Evolutionary conservation across 2,329 filamentous ascomycete species (phyloP), one percentile per base, ranked within the genome.

Genomic region (Aspergillus pseudoglaucus): DNA sequence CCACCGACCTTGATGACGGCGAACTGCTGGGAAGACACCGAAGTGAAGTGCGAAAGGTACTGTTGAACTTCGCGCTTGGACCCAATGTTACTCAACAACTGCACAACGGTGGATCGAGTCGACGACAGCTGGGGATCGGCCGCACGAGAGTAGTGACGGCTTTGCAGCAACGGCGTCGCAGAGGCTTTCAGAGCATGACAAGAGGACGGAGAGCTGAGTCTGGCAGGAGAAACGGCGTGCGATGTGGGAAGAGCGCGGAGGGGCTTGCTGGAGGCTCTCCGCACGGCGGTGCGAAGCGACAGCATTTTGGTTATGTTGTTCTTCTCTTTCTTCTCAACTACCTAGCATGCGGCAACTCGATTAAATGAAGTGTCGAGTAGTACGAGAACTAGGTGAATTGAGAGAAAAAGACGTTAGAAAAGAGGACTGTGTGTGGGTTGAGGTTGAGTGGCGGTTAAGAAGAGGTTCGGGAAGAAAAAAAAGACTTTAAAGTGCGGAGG

Each of bases 1-100:
- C 91, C 93, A 53, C 91, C 93, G 47, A 97, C 91, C 77, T 98
- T 98, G 72, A 98, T 95, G 43, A 98, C 91, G 57, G 90, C 91
- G 69, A 97, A 98, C 66, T 95, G 90, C 75, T 97, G 90, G 32
- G 90, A 95, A 40, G 90, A 93, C 53, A 96, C 90, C 30, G 90
- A 95, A 59, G 87, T 93, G 78, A 98, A 98, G 68, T 97, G 90
- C 57, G 90, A 93, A 50, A 97, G 84, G 71, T 97, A 97, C 72
- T 97, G 91, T 76, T 96, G 88, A 54, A 94, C 89, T 75, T 98
- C 91, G 52, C 91, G 80, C 80, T 94, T 95, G 54, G 90, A 95
- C 53, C 90, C 91, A 67, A 97, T 94, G 73, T 91, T 95, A 75
- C 89, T 95, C 59, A 97, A 79, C 51, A 95, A 81, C 74, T 91